Conservation (phyloP, 176 grass and related monocot species). For the bread wheat (Triticum aestivum) region IWGSC_CS_RefSeq_v2.1 NC_057807.1:594516588-594517087, state of each 20-base stretch:
- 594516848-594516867: slow-evolving; percentile 2
- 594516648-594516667: slow-evolving; percentile 66
- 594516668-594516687: slow-evolving; percentile 23
- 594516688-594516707: not conserved
- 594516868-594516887: not conserved
- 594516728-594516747: not conserved
- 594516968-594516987: not conserved
- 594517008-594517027: slow-evolving; percentile 85
- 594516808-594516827: not conserved
- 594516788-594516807: not conserved
- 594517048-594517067: slow-evolving; percentile 49
- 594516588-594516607: slow-evolving; percentile 69
- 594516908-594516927: not conserved
- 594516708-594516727: not conserved
- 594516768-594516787: not conserved
- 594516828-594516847: not conserved
- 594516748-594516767: not conserved
- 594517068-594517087: slow-evolving; percentile 68
- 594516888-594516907: not conserved
- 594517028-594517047: slow-evolving; percentile 53
- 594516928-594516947: not conserved
- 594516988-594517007: not conserved
- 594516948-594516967: not conserved
- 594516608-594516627: slow-evolving; percentile 51
- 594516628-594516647: slow-evolving; percentile 58